Percentiles rank a stretch among this genome's conserved stretches.
phyloP scores from a whole-genome alignment of 495 filamentous ascomycete genomes.

The Evansstolkia leycettana region DNA sequence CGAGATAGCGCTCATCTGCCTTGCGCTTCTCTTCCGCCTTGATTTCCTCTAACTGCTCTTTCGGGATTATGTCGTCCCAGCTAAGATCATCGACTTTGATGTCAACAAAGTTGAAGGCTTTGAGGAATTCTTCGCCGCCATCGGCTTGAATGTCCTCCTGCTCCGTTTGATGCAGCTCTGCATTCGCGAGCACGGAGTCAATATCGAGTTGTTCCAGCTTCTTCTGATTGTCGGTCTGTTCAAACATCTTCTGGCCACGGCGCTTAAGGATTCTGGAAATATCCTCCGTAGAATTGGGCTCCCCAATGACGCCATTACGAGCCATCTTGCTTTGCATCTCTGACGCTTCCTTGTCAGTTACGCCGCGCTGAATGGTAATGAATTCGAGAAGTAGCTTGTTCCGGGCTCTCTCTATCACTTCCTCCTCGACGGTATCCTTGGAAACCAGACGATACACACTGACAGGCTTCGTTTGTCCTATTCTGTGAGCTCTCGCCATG shows the following conservation, averaged over 20 bases:
- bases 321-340: slow-evolving; percentile 62
- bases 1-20: slow-evolving; percentile 71
- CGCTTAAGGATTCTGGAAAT: slow-evolving; percentile 89
- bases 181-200: slow-evolving; percentile 88
- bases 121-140: slow-evolving; percentile 85
- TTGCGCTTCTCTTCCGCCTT: slow-evolving; percentile 80
- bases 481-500: slow-evolving; percentile 96
- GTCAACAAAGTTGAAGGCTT: slow-evolving; percentile 76
- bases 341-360: slow-evolving; percentile 71
- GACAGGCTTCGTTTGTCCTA: slow-evolving; percentile 91
- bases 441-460: slow-evolving; percentile 92
- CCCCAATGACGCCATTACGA: slow-evolving; percentile 40
- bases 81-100: slow-evolving; percentile 87
- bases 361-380: slow-evolving; percentile 90
- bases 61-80: slow-evolving; percentile 98
- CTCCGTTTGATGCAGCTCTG: slow-evolving; percentile 89
- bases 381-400: slow-evolving; percentile 99
- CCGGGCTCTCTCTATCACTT: slow-evolving; percentile 86
- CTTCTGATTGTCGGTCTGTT: slow-evolving; percentile 88
- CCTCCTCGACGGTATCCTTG: slow-evolving; percentile 96
- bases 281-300: slow-evolving; percentile 78
- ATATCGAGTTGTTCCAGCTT: slow-evolving; percentile 98
- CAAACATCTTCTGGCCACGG: slow-evolving; percentile 92
- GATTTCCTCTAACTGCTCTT: slow-evolving; percentile 75
- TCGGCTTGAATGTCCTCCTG: slow-evolving; percentile 87